Percentiles rank a stretch among this genome's conserved stretches.
Evolutionary conservation across 2,329 filamentous ascomycete species (phyloP).

Genomic region (Penicillium verrucosum): DNA sequence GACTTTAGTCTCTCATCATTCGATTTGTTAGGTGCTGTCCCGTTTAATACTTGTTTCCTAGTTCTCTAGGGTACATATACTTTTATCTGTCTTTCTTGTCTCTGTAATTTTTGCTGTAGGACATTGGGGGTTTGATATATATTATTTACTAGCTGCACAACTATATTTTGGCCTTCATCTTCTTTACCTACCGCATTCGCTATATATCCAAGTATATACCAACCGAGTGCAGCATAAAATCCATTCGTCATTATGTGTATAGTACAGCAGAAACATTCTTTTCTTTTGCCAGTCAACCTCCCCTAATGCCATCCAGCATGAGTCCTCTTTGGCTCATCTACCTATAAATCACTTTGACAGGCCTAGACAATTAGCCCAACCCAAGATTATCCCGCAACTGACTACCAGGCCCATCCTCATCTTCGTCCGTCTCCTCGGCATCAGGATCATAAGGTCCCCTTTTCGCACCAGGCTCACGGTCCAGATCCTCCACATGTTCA

Average conservation of each 20-base stretch:
- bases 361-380: constrained; percentile 20
- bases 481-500: constrained; percentile 33
- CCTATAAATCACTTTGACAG: neutral
- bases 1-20: neutral
- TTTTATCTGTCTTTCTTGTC: neutral
- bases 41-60: neutral
- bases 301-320: neutral
- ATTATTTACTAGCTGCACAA: neutral
- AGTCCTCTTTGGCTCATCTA: neutral
- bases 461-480: constrained; percentile 25
- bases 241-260: constrained; percentile 22
- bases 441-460: constrained; percentile 30
- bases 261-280: constrained; percentile 16
- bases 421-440: constrained; percentile 35
- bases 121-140: neutral
- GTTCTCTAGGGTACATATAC: neutral
- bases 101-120: neutral
- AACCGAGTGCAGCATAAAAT: constrained; percentile 10
- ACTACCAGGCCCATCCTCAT: constrained; percentile 30
- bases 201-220: neutral
- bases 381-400: constrained; percentile 34
- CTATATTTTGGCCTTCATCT: no score
- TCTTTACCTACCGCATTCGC: neutral
- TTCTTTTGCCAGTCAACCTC: neutral
- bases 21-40: neutral